Base-by-base conservation (phyloP, 2,329 filamentous ascomycete genomes). In the Colletotrichum brevisporum region DNA sequence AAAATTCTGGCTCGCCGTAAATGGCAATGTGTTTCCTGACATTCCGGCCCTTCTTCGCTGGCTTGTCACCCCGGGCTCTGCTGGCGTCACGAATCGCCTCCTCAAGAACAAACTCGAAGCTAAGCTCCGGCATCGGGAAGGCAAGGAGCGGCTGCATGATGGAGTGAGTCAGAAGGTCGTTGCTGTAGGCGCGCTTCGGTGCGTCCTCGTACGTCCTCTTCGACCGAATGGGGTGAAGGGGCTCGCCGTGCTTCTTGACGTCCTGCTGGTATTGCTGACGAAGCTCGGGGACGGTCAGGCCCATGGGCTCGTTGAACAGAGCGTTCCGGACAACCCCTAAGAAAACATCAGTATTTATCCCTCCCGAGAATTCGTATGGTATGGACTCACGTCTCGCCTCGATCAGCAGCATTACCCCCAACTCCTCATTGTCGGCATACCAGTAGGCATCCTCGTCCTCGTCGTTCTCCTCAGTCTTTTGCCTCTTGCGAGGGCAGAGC, bases 51-150 rank as follows among this genome's bases (percentile, higher is more conserved):
- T 53, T 55, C n/a, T 58, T 55, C n/a, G 27, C 18, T 12, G 36
- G 41, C 15, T 26, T 4, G 3, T 53, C 39, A 9, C 66, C 66
- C 2, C 59, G 62, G 16, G 63, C 66, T 27, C 27, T 69, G 24
- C 66, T 53, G 3, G 66, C 57, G 2, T 66, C 66, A 6, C 39
- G 50, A 36, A 66, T 66, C 2, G 63, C 62, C n/a, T 64, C 50
- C 43, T 66, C 41, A 9, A 66, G 62, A 4, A 69, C 66, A 18
- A 58, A 69, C 36, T 69, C 66, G 16, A 66, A 69, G 45, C 48
- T 60, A n/a, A 69, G 55, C 27, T 69, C 66, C 12, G 66, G 66
- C 45, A 60, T 59, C 3, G 66, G 66, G 55, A 69, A 66, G 8
- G 51, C 27, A 13, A 69, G 66, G 5, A 69, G 21, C 8, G 50